Conservation (phyloP, 148 eudicot genomes). For the Gaultheria prostrata region DNA sequence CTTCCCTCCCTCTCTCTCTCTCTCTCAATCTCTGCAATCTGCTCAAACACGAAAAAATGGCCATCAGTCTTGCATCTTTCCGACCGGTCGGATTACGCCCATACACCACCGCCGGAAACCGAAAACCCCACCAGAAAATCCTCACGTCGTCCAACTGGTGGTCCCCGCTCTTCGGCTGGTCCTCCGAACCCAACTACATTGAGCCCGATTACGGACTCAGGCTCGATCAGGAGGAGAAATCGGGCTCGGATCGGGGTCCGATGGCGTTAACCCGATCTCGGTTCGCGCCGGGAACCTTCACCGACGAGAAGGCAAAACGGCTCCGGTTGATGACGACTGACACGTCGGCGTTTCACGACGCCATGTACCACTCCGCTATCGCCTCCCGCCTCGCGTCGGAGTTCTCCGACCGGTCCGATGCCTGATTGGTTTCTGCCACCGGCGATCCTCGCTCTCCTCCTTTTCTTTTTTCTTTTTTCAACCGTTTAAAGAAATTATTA, state of each 20-base stretch:
- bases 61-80: conserved; percentile 14
- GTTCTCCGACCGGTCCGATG: conserved; percentile 21
- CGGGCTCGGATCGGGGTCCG: neutral
- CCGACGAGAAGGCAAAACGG: conserved; percentile 47
- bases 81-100: conserved; percentile 1
- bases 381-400: conserved; percentile 51
- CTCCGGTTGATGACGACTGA: conserved; percentile 40
- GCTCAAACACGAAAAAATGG: conserved; percentile 9
- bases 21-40: neutral
- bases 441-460: too few species aligned
- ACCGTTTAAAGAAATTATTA: neutral
- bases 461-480: neutral
- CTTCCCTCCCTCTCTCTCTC: neutral
- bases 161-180: conserved; percentile 29
- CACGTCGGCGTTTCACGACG: conserved; percentile 34
- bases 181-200: conserved; percentile 29
- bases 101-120: conserved; percentile 21
- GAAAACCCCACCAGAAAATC: conserved; percentile 12
- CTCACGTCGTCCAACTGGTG: conserved; percentile 23
- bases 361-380: conserved; percentile 51
- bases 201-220: neutral
- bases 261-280: conserved; percentile 10
- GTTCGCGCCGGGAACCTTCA: conserved; percentile 30
- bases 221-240: neutral
- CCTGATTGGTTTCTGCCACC: neutral